A percentile compares a stretch with the other conserved stretches of the same genome.
These are phyloP conservation scores for Suillus plorans DNA, from an alignment of 768 basidiomycete genomes.

Conservation along the genomic window DNA sequence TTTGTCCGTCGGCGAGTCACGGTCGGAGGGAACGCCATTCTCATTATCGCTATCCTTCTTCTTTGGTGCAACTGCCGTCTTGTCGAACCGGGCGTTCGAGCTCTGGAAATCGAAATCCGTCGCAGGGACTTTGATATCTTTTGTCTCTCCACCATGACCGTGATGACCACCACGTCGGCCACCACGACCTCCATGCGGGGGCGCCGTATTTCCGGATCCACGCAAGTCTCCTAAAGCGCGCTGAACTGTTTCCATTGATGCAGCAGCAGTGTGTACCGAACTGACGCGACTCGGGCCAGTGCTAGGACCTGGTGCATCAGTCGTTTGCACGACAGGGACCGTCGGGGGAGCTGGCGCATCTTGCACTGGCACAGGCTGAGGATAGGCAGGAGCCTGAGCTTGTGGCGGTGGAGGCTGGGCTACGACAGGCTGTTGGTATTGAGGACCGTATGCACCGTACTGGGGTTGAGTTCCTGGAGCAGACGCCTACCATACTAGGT, in stretches of 20 bases:
- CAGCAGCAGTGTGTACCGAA: constrained; percentile 68
- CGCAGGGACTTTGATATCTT: constrained; percentile 56
- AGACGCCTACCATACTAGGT: constrained; percentile 40
- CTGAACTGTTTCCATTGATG: constrained; percentile 72
- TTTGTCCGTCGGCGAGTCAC: constrained; percentile 22
- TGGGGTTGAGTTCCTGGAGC: constrained; percentile 39
- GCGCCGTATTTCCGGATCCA: constrained; percentile 25
- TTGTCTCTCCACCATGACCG: constrained; percentile 30
- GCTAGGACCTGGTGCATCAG: constrained; percentile 25
- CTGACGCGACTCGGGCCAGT: constrained; percentile 37
- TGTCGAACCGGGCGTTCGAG: constrained; percentile 81
- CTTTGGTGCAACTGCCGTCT: constrained; percentile 50
- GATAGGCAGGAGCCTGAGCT: constrained; percentile 25
- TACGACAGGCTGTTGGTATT: constrained; percentile 31
- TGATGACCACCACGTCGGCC: constrained; percentile 34
- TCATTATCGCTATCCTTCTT: constrained; percentile 32
- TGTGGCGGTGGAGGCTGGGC: constrained; percentile 29
- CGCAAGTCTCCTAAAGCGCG: constrained; percentile 54
- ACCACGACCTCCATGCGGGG: constrained; percentile 37
- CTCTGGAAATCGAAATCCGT: constrained; percentile 83
- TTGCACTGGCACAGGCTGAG: constrained; percentile 26
- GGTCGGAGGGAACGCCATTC: constrained; percentile 29
- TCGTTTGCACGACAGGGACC: constrained; percentile 18
- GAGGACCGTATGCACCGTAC: constrained; percentile 29
- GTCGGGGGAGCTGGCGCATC: constrained; percentile 19